These are phyloP conservation scores for Globisporangium sylvaticum DNA, from an alignment of 352 stramenopile species.

Conservation along the genomic window DNA sequence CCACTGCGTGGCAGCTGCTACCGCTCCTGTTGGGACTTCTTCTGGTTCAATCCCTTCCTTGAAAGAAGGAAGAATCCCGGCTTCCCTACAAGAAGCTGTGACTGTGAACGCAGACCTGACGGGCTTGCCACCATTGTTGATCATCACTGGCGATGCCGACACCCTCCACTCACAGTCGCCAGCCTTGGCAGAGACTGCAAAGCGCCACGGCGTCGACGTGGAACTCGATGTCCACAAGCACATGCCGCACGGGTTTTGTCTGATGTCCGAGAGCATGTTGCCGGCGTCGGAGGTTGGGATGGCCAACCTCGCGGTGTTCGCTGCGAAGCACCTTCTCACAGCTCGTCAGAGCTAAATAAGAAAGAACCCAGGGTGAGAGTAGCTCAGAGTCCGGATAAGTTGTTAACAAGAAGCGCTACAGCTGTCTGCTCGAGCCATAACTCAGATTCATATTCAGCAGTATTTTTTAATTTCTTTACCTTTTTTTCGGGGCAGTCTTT, in stretches of 20 bases:
- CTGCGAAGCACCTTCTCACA: constrained; percentile 7
- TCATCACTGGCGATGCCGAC: constrained; percentile 29
- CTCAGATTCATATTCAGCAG: too few relatives aligned
- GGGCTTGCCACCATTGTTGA: constrained; percentile 29
- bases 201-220: constrained; percentile 26
- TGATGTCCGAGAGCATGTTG: constrained; percentile 21
- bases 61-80: background rate
- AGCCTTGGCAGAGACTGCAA: constrained; percentile 22
- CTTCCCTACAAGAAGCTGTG: background rate
- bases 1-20: constrained; percentile 17
- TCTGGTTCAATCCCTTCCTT: too few relatives aligned
- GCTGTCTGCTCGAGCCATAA: too few relatives aligned
- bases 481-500: too few relatives aligned
- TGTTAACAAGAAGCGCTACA: too few relatives aligned
- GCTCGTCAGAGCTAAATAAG: background rate
- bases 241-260: constrained; percentile 39
- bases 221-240: constrained; percentile 34
- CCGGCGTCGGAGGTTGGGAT: constrained; percentile 32
- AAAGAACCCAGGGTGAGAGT: too few relatives aligned
- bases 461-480: too few relatives aligned
- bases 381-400: too few relatives aligned
- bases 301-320: constrained; percentile 33
- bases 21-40: background rate
- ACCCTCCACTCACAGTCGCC: constrained; percentile 28
- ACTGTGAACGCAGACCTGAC: constrained; percentile 14